Conservation (phyloP, 345 rosid genomes). For the Microcos paniculata region DNA sequence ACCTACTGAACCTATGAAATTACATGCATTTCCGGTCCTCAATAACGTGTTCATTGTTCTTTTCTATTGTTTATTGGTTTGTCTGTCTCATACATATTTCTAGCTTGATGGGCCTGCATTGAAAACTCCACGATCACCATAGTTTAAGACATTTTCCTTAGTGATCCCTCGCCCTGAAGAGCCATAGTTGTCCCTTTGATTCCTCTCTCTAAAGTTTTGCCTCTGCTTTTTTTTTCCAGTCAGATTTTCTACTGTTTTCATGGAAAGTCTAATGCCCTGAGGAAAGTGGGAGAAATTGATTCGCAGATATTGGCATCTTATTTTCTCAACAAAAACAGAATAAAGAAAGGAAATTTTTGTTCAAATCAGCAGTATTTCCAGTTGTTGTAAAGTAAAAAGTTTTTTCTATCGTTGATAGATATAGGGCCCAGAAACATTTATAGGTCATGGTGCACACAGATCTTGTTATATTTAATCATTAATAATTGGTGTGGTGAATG, state of each 20-base stretch:
- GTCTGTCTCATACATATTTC: not conserved
- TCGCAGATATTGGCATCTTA: not conserved
- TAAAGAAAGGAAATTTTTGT: not conserved
- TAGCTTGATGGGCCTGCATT: not conserved
- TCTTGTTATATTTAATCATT: not conserved
- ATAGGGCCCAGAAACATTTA: not conserved
- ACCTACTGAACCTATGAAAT: not conserved
- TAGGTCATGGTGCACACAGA: not conserved
- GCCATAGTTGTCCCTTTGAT: not conserved
- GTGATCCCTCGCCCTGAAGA: not conserved
- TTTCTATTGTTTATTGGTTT: not conserved
- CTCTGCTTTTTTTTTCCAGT: not conserved
- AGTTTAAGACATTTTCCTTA: not conserved
- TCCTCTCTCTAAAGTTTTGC: not conserved
- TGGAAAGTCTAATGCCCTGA: not conserved
- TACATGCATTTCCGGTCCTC: not conserved
- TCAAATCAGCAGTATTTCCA: not conserved
- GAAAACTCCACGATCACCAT: not conserved
- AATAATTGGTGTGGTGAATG: not conserved
- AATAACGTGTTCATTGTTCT: not conserved
- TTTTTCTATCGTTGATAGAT: not conserved
- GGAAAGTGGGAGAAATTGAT: not conserved
- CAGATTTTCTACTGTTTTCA: not conserved
- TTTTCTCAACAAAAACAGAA: not conserved
- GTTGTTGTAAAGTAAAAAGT: not conserved